phyloP scores from a whole-genome alignment of 108 stramenopile genomes.

The Cyclotella atomus region DNA sequence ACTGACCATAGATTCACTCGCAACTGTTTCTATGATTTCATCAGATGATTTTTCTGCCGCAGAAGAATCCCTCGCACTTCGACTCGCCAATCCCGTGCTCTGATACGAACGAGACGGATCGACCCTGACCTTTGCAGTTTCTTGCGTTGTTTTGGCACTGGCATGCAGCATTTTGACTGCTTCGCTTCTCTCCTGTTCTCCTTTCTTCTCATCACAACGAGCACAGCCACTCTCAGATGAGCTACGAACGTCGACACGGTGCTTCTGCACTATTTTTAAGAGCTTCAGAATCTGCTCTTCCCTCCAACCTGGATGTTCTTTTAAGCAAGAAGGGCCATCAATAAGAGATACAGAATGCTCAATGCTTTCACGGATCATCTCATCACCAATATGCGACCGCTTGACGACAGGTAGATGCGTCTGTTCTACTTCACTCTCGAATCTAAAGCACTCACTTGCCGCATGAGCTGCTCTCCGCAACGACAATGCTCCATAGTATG shows the following conservation, averaged over 20 bases:
- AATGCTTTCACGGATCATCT: slow-evolving; percentile 55
- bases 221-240: slow-evolving; percentile 74
- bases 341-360: slow-evolving; percentile 54
- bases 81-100: slow-evolving; percentile 74
- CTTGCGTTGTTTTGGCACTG: slow-evolving; percentile 42
- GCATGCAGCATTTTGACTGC: slow-evolving; percentile 50
- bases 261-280: slow-evolving; percentile 69
- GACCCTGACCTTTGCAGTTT: slow-evolving; percentile 55
- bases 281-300: slow-evolving; percentile 70
- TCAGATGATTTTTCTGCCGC: slow-evolving; percentile 39
- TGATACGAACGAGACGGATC: slow-evolving; percentile 59
- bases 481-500: slow-evolving; percentile 81
- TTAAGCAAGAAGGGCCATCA: slow-evolving; percentile 56
- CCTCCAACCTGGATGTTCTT: slow-evolving; percentile 68
- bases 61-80: slow-evolving; percentile 46
- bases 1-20: slow-evolving; percentile 62
- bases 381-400: slow-evolving; percentile 64
- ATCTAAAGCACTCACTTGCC: slow-evolving; percentile 65
- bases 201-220: slow-evolving; percentile 70
- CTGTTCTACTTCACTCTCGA: slow-evolving; percentile 41
- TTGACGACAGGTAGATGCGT: slow-evolving; percentile 53
- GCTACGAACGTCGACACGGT: slow-evolving; percentile 64
- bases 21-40: too few species aligned
- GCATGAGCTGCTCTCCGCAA: slow-evolving; percentile 71
- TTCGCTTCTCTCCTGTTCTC: slow-evolving; percentile 62